Conservation (phyloP, 108 stramenopile genomes). For the Skeletonema costatum region DNA sequence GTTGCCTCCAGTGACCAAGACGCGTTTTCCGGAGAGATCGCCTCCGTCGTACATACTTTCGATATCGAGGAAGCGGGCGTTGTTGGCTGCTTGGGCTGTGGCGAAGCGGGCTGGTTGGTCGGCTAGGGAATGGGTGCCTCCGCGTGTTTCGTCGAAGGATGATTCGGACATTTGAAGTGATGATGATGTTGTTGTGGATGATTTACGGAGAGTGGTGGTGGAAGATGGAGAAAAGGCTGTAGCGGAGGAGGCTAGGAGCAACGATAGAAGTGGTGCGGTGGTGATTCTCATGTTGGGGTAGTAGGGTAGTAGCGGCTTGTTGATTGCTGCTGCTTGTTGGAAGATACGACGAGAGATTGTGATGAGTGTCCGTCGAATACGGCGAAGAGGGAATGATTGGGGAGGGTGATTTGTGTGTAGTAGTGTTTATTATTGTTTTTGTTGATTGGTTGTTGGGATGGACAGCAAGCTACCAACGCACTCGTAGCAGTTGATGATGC, state of each 20-base stretch:
- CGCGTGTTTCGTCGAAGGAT: slow-evolving; percentile 72
- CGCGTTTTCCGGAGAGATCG: slow-evolving; percentile 71
- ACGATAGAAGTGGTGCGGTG: background rate
- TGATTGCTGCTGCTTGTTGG: too few relatives aligned
- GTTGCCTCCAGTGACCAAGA: slow-evolving; percentile 89
- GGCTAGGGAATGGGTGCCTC: slow-evolving; percentile 73
- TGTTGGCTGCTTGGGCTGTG: slow-evolving; percentile 64
- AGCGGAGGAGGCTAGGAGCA: background rate
- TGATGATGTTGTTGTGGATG: background rate
- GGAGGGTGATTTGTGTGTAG: too few relatives aligned
- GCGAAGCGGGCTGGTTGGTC: slow-evolving; percentile 80
- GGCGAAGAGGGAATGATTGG: too few relatives aligned
- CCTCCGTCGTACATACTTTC: slow-evolving; percentile 63
- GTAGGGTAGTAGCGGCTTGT: too few relatives aligned
- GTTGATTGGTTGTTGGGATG: too few relatives aligned
- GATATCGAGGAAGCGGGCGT: slow-evolving; percentile 76
- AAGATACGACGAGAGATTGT: too few relatives aligned
- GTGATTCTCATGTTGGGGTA: background rate
- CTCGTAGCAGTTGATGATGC: too few relatives aligned
- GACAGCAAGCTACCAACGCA: too few relatives aligned
- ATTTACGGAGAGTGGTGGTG: background rate
- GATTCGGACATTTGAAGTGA: background rate
- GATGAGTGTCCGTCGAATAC: too few relatives aligned
- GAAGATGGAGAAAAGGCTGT: background rate
- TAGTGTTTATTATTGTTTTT: too few relatives aligned